Conservation (phyloP, 2,329 filamentous ascomycete genomes). For the Aspergillus phoenicis region DNA sequence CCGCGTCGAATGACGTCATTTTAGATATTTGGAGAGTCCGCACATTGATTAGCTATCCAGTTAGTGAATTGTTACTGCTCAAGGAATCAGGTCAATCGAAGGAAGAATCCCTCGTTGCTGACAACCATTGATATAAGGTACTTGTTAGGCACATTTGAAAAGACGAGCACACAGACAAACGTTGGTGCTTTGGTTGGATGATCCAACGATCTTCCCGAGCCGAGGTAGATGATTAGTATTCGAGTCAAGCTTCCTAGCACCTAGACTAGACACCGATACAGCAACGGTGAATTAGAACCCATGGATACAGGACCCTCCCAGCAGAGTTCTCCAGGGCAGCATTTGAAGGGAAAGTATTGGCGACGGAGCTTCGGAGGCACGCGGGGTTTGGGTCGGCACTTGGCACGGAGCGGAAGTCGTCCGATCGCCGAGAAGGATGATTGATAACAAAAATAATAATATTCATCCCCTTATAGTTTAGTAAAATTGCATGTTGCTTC, state of each 20-base stretch:
- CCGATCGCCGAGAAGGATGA: background rate
- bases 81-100: background rate
- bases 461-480: too few species aligned
- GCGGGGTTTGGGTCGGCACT: background rate
- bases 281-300: background rate
- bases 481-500: too few species aligned
- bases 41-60: too few species aligned
- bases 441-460: background rate
- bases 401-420: background rate
- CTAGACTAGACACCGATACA: background rate
- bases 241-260: background rate
- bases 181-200: too few species aligned
- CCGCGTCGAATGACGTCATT: background rate
- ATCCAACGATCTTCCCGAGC: background rate
- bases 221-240: background rate
- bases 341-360: background rate
- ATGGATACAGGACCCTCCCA: background rate
- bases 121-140: background rate
- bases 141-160: too few species aligned
- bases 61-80: background rate
- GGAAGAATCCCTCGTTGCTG: background rate
- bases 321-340: background rate
- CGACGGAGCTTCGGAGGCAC: background rate
- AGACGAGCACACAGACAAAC: too few species aligned
- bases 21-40: background rate